Percentiles rank a stretch among this genome's conserved stretches.
phyloP scores from a whole-genome alignment of 2,329 filamentous ascomycete species.

The Tolypocladium ovalisporum region DNA sequence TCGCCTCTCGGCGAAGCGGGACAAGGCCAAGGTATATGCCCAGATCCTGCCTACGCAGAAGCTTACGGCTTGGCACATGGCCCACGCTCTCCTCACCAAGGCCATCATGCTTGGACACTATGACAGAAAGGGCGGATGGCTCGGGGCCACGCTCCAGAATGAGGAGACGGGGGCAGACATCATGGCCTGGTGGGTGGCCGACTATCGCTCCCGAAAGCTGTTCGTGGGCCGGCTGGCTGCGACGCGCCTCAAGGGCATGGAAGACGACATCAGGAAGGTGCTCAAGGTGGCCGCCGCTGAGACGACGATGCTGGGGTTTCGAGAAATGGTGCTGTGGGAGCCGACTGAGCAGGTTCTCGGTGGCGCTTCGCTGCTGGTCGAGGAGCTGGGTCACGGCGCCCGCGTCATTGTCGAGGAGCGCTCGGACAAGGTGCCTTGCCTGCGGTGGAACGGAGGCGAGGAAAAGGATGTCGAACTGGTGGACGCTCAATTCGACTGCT shows the following conservation, averaged over 20 bases:
- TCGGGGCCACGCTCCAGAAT: constrained; percentile 3
- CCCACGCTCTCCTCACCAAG: constrained; percentile 13
- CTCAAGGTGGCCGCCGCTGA: constrained; percentile 22
- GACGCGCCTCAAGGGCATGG: constrained; percentile 10
- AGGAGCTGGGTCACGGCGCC: constrained; percentile 24
- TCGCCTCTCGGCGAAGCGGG: constrained; percentile 9
- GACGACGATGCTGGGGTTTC: constrained; percentile 17
- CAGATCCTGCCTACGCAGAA: constrained; percentile 19
- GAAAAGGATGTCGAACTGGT: constrained; percentile 9
- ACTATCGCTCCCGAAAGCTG: constrained; percentile 14
- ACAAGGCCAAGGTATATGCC: constrained; percentile 18
- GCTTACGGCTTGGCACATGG: constrained; percentile 21
- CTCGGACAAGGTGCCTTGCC: constrained; percentile 19
- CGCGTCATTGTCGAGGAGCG: constrained; percentile 19
- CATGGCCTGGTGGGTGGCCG: constrained; percentile 25
- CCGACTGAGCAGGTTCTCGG: constrained; percentile 17
- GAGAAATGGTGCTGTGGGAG: constrained; percentile 24
- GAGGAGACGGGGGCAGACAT: constrained; percentile 7
- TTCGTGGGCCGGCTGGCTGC: constrained; percentile 7
- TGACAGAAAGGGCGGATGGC: neutral
- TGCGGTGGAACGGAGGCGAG: constrained; percentile 23
- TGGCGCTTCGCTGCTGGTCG: constrained; percentile 17
- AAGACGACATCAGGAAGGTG: constrained; percentile 14
- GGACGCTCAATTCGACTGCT: constrained; percentile 21
- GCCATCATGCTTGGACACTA: constrained; percentile 9